Conservation (phyloP, 1,284 basidiomycete species). For the Sanghuangporus weigelae region DNA sequence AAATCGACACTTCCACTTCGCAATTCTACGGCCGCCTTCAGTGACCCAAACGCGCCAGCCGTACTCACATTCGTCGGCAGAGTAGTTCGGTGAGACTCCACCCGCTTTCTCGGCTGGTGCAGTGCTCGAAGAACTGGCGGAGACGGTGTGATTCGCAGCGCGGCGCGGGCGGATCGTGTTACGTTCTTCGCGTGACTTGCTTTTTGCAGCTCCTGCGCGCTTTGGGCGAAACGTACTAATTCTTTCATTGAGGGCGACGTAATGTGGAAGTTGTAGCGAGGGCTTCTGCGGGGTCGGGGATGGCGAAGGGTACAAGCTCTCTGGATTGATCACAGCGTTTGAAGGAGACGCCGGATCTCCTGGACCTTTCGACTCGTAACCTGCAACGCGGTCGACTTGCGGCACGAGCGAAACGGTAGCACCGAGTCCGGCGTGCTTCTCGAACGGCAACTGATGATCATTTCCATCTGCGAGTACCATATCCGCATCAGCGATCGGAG, state of each 20-base stretch:
- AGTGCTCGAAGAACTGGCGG: neutral
- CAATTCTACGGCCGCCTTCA: neutral
- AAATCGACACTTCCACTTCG: conserved; percentile 9
- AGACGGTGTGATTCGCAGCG: neutral
- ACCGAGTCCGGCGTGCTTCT: neutral
- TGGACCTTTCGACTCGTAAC: neutral
- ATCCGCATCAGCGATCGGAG: neutral
- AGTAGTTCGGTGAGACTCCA: neutral
- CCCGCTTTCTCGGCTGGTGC: neutral
- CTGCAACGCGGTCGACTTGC: neutral
- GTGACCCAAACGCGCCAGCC: neutral
- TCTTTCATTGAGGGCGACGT: neutral
- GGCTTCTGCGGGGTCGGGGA: conserved; percentile 1
- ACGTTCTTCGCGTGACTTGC: neutral
- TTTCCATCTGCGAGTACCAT: neutral
- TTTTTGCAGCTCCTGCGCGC: neutral
- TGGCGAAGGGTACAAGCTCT: conserved; percentile 7
- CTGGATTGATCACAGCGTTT: neutral
- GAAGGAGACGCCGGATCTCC: neutral
- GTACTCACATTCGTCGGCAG: neutral
- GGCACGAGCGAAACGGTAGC: neutral
- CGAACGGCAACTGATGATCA: neutral
- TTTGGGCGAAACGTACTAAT: neutral
- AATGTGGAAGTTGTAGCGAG: neutral
- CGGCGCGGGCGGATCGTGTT: neutral